Percentiles rank a stretch among this genome's conserved stretches.
Conservation (phyloP, 1,284 basidiomycete species). For the Moesziomyces parantarcticus region DNA sequence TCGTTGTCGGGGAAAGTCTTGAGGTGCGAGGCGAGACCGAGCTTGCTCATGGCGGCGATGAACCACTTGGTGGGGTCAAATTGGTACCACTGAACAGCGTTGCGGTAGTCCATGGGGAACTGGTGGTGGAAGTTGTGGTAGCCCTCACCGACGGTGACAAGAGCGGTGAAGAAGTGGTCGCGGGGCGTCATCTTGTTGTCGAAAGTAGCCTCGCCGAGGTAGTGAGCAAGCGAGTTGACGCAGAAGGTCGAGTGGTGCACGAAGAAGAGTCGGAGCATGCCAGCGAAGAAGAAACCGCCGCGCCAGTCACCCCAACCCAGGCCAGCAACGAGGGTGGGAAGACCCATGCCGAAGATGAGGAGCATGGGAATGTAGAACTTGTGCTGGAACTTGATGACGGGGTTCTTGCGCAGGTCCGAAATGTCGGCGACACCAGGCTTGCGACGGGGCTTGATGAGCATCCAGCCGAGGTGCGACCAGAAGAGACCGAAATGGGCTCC, state of each 20-base stretch:
- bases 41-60: conserved; percentile 53
- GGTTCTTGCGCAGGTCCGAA: conserved; percentile 63
- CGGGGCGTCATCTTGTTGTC: conserved; percentile 67
- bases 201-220: conserved; percentile 65
- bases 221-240: conserved; percentile 67
- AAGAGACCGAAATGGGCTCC: conserved; percentile 66
- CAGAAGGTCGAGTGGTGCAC: conserved; percentile 68
- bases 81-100: conserved; percentile 66
- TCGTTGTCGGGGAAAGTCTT: conserved; percentile 68
- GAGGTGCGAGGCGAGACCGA: conserved; percentile 65
- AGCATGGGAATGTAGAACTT: conserved; percentile 66
- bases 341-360: conserved; percentile 62
- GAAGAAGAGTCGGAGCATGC: conserved; percentile 62
- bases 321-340: conserved; percentile 66
- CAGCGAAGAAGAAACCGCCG: conserved; percentile 67
- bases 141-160: conserved; percentile 66
- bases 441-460: conserved; percentile 66
- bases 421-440: conserved; percentile 67
- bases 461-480: conserved; percentile 67
- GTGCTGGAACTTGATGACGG: conserved; percentile 67
- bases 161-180: conserved; percentile 65
- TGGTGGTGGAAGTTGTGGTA: conserved; percentile 68
- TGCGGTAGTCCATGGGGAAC: conserved; percentile 68
- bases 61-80: conserved; percentile 68
- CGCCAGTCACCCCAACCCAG: conserved; percentile 66